Evolutionary conservation across 495 filamentous ascomycete genomes (phyloP).

Genomic region (Hypoxylon perforatum): DNA sequence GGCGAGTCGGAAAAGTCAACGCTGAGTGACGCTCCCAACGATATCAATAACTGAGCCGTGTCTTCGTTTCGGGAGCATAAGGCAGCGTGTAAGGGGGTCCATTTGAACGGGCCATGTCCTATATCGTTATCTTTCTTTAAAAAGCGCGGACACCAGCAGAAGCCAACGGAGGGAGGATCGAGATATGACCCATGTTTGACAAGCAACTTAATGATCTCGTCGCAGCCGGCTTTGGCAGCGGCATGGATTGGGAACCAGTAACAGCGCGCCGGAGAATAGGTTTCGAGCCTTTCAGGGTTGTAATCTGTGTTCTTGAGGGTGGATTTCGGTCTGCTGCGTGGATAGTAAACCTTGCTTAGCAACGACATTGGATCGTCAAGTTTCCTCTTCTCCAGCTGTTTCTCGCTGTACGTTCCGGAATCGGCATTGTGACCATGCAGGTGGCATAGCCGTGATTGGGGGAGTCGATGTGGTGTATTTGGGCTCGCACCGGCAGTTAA

Average conservation of each 20-base stretch:
- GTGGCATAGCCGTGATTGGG: not conserved
- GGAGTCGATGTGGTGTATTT: not conserved
- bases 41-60: not conserved
- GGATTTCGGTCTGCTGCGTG: no score
- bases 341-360: no score
- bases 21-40: not conserved
- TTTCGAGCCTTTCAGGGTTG: not conserved
- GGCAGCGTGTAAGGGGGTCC: not conserved
- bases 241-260: not conserved
- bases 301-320: no score
- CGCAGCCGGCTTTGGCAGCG: not conserved
- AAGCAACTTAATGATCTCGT: not conserved
- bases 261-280: not conserved
- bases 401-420: no score
- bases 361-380: no score
- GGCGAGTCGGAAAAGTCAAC: not conserved
- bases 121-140: not conserved
- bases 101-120: no score
- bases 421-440: no score
- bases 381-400: no score
- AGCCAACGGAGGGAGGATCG: not conserved
- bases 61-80: not conserved
- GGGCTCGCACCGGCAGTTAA: not conserved
- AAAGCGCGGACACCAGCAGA: not conserved
- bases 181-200: not conserved